Evolutionary conservation across 192 early-diverging fungal genomes (phyloP).

Genomic region (Entomortierella lignicola): DNA sequence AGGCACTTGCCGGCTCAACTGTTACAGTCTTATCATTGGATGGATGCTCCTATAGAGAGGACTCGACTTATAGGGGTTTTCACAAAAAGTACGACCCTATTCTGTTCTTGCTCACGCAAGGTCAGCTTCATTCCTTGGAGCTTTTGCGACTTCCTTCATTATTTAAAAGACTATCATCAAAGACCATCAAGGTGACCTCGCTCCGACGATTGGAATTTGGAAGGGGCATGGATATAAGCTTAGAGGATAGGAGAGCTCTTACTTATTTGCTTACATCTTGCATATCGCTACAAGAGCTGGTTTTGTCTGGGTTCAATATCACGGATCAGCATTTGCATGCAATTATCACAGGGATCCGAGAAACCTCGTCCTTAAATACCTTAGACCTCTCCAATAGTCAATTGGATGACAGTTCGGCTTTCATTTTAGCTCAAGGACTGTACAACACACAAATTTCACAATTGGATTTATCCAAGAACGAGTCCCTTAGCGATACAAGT

Average conservation of each 20-base stretch:
- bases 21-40: slow-evolving; percentile 46
- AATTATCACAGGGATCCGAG: slow-evolving; percentile 21
- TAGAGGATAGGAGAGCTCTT: slow-evolving; percentile 12
- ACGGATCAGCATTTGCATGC: slow-evolving; percentile 31
- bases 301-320: slow-evolving; percentile 20
- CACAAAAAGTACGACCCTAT: slow-evolving; percentile 52
- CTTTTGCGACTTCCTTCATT: slow-evolving; percentile 31
- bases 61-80: slow-evolving; percentile 28
- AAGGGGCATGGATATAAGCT: slow-evolving; percentile 24
- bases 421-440: slow-evolving; percentile 43
- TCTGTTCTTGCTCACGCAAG: slow-evolving; percentile 29
- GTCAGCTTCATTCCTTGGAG: slow-evolving; percentile 36
- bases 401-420: slow-evolving; percentile 36
- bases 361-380: not conserved
- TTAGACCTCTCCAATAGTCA: slow-evolving; percentile 32
- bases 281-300: slow-evolving; percentile 28
- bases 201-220: slow-evolving; percentile 33
- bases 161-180: slow-evolving; percentile 30
- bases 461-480: slow-evolving; percentile 46
- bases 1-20: slow-evolving; percentile 32
- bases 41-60: slow-evolving; percentile 17
- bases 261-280: slow-evolving; percentile 27
- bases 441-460: slow-evolving; percentile 40
- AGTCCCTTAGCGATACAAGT: slow-evolving; percentile 23
- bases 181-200: slow-evolving; percentile 20